Percentiles rank a stretch among this genome's conserved stretches.
Evolutionary conservation across 1,284 basidiomycete genomes (phyloP).

Genomic region (Marasmius oreades): DNA sequence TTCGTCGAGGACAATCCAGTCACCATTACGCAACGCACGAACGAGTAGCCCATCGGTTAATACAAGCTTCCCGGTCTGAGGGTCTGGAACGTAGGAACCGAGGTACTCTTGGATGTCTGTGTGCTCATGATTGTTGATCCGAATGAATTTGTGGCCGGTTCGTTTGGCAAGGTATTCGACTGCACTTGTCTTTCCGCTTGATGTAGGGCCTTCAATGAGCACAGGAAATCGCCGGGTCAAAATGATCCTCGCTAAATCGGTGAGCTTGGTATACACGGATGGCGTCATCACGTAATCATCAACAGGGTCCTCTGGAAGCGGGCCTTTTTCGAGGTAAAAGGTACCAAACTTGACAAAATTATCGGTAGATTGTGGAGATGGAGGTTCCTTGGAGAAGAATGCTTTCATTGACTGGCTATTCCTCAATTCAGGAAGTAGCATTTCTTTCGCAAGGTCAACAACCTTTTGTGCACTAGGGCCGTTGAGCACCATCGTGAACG

Average conservation of each 20-base stretch:
- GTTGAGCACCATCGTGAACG: slow-evolving; percentile 95
- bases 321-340: slow-evolving; percentile 86
- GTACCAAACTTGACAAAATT: slow-evolving; percentile 85
- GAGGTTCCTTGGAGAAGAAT: slow-evolving; percentile 67
- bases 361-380: slow-evolving; percentile 49
- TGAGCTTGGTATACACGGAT: slow-evolving; percentile 93
- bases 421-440: slow-evolving; percentile 81
- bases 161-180: slow-evolving; percentile 93
- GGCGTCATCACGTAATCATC: slow-evolving; percentile 93
- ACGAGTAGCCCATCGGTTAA: slow-evolving; percentile 96
- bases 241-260: slow-evolving; percentile 90
- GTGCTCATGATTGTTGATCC: slow-evolving; percentile 99
- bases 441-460: slow-evolving; percentile 66
- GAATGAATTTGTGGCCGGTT: slow-evolving; percentile 94
- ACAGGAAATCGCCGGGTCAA: slow-evolving; percentile 90
- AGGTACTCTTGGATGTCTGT: slow-evolving; percentile 99
- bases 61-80: slow-evolving; percentile 86
- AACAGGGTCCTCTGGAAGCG: slow-evolving; percentile 55
- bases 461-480: slow-evolving; percentile 70
- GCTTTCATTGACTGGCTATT: slow-evolving; percentile 61
- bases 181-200: slow-evolving; percentile 96
- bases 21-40: slow-evolving; percentile 86
- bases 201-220: slow-evolving; percentile 97
- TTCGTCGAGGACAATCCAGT: slow-evolving; percentile 99
- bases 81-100: slow-evolving; percentile 94